Evolutionary conservation across 768 basidiomycete genomes (phyloP), one percentile per base, ranked within the genome.

Genomic region (Grammothele lineata): DNA sequence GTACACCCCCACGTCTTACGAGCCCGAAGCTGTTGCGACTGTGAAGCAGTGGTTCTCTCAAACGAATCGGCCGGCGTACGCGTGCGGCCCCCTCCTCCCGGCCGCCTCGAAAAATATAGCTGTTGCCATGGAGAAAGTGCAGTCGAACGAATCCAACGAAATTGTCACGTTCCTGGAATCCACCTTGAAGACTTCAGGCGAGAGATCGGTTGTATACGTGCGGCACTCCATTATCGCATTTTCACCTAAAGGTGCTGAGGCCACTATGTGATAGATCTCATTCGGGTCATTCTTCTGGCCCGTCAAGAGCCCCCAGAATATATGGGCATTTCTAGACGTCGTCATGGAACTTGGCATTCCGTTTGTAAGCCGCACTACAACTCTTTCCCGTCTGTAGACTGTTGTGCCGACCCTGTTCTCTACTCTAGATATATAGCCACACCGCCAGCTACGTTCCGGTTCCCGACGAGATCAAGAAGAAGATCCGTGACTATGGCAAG

Each of bases 281-380:
- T 59, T 62, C 40, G 61, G 61, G 8, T 53, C 58, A 3, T 7
- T 50, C 1, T 58, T 52, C 34, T 62, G 61, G 61, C 53, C 60
- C 2, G 11, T 41, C 1, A 37, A 45, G 15, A 41, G 49, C 11
- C 51, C 54, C 1, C 59, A 58, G 52, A 54, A 48, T 44, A 24
- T 56, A 0, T 60, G 57, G 55, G 49, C 54, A 1, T 33, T 62
- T 43, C 19, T 62, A 0, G 59, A 62, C 26, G 51, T 59, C 3
- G 11, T 62, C 3, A 48, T 60, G 21, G 57, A 62, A 26, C 21
- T 38, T 23, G 43, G 46, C 14, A 48, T 59, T 8, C 59, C 61
- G 11, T 58, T 62, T 43, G 61, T 62, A 27, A 37, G 43, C 43
- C 8, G 14, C n/a, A 6, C 35, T 15, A 1, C 27, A 37, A 27